These are phyloP conservation scores for Cyclostephanos tholiformis DNA, from an alignment of 108 stramenopile genomes.

Conservation along the genomic window DNA sequence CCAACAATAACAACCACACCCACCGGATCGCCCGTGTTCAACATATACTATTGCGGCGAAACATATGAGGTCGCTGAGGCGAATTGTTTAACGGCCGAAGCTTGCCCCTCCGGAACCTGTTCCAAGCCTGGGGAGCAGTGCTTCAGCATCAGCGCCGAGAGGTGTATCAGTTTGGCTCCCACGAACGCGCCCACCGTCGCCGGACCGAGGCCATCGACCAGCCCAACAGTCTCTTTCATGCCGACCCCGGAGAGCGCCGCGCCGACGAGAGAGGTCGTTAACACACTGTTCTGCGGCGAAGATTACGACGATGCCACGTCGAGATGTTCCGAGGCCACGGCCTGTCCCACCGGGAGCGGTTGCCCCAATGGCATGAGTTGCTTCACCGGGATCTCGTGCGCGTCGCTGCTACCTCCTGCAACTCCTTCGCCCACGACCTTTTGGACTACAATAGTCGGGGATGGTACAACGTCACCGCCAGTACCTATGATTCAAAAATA, in stretches of 20 bases:
- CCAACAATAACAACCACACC: too few species aligned
- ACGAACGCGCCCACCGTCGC: background rate
- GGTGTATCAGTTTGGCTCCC: background rate
- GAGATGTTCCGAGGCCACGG: background rate
- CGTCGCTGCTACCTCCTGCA: background rate
- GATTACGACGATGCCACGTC: conserved; percentile 20
- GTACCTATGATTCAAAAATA: background rate
- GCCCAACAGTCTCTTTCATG: background rate
- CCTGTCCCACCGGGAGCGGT: conserved; percentile 31
- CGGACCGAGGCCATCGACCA: conserved; percentile 1
- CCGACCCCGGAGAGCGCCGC: background rate
- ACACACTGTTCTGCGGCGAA: conserved; percentile 18
- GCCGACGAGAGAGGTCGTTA: conserved; percentile 7
- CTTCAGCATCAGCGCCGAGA: background rate
- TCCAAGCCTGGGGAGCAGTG: background rate
- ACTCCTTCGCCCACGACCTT: background rate
- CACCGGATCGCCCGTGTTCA: background rate
- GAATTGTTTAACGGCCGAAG: conserved; percentile 10
- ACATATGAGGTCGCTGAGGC: conserved; percentile 8
- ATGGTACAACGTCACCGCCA: background rate
- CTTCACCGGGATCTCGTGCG: conserved; percentile 21
- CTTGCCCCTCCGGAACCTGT: conserved; percentile 2
- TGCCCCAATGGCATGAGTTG: conserved; percentile 26
- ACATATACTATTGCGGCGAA: conserved; percentile 23
- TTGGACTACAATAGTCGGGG: background rate